These are phyloP conservation scores for Papilionanthe hybrid DNA, from an alignment of 116 monocot species.

Conservation along the genomic window DNA sequence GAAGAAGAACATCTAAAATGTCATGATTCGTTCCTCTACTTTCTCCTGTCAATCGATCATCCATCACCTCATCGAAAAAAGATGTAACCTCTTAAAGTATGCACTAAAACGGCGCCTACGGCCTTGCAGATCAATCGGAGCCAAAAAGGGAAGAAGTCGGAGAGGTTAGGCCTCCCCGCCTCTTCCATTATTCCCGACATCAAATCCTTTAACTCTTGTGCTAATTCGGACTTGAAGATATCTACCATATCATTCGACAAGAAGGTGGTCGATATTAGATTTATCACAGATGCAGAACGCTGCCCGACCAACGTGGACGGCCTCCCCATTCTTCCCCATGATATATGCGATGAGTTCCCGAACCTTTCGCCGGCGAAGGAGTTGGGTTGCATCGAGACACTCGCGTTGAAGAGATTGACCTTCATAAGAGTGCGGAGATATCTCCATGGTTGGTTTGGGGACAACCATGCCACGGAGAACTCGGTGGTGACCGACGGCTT, in stretches of 20 bases:
- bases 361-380: slow-evolving; percentile 29
- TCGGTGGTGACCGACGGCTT: slow-evolving; percentile 10
- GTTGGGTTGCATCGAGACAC: slow-evolving; percentile 18
- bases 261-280: background rate
- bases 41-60: background rate
- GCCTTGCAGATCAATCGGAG: slow-evolving; percentile 28
- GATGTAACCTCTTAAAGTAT: too few species aligned
- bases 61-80: slow-evolving; percentile 1
- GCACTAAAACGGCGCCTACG: background rate
- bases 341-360: slow-evolving; percentile 20
- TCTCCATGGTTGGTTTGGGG: slow-evolving; percentile 21
- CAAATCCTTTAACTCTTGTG: background rate
- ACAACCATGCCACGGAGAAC: slow-evolving; percentile 13
- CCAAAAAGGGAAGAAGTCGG: slow-evolving; percentile 38
- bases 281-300: slow-evolving; percentile 19
- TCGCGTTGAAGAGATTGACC: slow-evolving; percentile 18
- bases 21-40: slow-evolving; percentile 7
- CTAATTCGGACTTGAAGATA: background rate
- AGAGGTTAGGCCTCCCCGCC: slow-evolving; percentile 27
- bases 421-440: slow-evolving; percentile 17
- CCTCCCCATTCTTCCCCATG: background rate
- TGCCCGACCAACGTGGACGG: slow-evolving; percentile 18
- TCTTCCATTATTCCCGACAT: slow-evolving; percentile 18
- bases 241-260: too few species aligned
- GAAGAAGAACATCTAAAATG: slow-evolving; percentile 17